Evolutionary conservation across 2,329 filamentous ascomycete species (phyloP), one percentile per base, ranked within the genome.

Genomic region (Cyanodermella asteris): DNA sequence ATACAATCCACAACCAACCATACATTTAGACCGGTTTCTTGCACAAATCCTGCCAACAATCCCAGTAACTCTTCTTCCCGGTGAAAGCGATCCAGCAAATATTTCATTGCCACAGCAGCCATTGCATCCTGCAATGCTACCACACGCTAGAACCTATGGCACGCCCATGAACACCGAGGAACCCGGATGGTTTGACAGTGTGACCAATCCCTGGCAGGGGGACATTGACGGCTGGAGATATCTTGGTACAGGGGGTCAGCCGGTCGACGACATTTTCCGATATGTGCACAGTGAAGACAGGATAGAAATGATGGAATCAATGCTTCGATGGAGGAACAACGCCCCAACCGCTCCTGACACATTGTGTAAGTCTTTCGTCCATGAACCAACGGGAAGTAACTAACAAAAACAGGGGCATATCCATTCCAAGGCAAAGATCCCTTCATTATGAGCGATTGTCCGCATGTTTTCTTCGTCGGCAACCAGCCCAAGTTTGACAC

Each of bases 281-380:
- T 97, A 97, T 42, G 63, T 94, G 14, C 68, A 73, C 29, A 71
- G 66, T 18, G 67, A 80, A 20, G 69, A 81, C 36, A 56, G 82
- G 12, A 43, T 94, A 14, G 72, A 72, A 23, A 77, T 93, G 63
- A 87, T 94, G 75, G 87, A 94, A 49, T 72, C 72, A 29, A 87
- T 91, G 67, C 70, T 91, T 36, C 63, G 81, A 30, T 97, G 87
- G 87, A 64, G 87, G 32, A 77, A 80, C 42, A 70, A 70, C 35
- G 87, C 87, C 5, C 87, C 87, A 2, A 97, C 87, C 1, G 87
- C 87, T 2, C 87, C 90, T 0, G 90, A 97, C 48, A 97, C 90
- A 1, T 45, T 97, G 21, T 91, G 81, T 84, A 59, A 58, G 75
- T 56, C 28, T 14, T 18, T 13, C 20, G 9, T 20, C 18, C 31